Evolutionary conservation across 371 early-diverging fungal genomes (phyloP).

Genomic region (Circinella umbellata): DNA sequence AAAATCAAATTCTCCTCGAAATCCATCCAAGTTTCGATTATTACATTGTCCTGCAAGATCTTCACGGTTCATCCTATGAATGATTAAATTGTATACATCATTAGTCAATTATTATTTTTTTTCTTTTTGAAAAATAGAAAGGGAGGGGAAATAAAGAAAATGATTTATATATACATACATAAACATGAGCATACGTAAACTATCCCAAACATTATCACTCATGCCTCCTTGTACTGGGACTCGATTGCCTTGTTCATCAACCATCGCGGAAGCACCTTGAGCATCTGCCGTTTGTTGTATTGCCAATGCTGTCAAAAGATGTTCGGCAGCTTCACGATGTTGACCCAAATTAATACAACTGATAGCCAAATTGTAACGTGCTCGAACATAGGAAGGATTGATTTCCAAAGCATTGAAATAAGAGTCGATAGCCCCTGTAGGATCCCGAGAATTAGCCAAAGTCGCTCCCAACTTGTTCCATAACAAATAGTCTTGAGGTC

Average conservation of each 20-base stretch:
- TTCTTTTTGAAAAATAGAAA: background rate
- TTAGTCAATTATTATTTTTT: background rate
- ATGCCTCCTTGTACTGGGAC: slow-evolving; percentile 56
- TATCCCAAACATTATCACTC: slow-evolving; percentile 86
- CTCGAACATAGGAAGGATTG: slow-evolving; percentile 94
- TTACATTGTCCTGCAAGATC: slow-evolving; percentile 81
- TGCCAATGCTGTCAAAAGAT: slow-evolving; percentile 84
- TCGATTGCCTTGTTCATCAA: slow-evolving; percentile 35
- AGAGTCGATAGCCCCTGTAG: slow-evolving; percentile 85
- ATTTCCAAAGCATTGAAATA: slow-evolving; percentile 92
- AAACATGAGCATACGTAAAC: slow-evolving; percentile 83
- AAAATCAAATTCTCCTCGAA: slow-evolving; percentile 85
- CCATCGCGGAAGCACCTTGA: slow-evolving; percentile 18
- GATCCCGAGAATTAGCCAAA: slow-evolving; percentile 84
- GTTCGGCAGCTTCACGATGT: slow-evolving; percentile 91
- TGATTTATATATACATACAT: slow-evolving; percentile 42
- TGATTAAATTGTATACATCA: background rate
- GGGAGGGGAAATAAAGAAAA: too few species aligned
- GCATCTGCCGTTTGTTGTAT: slow-evolving; percentile 73
- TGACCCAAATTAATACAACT: slow-evolving; percentile 90
- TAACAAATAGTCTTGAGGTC: slow-evolving; percentile 91
- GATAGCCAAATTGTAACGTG: slow-evolving; percentile 93
- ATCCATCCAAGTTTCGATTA: slow-evolving; percentile 72
- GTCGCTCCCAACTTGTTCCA: slow-evolving; percentile 98
- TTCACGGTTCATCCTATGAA: slow-evolving; percentile 62